phyloP scores from a whole-genome alignment of 1,139 yeast genomes.

The Schizosaccharomyces versatilis region DNA sequence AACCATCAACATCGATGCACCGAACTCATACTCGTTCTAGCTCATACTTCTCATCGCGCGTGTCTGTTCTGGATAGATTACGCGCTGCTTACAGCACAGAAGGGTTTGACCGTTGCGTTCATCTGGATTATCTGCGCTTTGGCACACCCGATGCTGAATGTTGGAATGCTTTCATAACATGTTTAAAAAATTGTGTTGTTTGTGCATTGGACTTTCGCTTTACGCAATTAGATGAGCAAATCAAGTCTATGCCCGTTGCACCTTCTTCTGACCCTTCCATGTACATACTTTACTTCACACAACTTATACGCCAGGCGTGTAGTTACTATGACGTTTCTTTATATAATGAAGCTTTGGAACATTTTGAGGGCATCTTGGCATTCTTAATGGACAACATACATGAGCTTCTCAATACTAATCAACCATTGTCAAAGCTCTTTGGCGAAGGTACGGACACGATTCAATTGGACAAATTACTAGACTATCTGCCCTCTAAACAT shows the following conservation, averaged over 20 bases:
- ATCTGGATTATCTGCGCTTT: neutral
- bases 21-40: neutral
- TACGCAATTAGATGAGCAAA: neutral
- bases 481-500: neutral
- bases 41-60: neutral
- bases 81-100: neutral
- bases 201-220: neutral
- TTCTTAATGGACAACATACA: neutral
- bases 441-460: neutral
- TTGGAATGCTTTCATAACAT: neutral
- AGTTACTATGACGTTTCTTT: neutral
- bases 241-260: neutral
- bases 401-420: neutral
- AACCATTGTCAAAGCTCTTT: neutral
- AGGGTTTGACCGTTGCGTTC: neutral
- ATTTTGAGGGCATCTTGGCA: neutral
- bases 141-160: slow-evolving; percentile 1
- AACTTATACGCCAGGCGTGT: neutral
- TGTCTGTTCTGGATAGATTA: neutral
- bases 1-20: neutral
- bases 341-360: neutral
- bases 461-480: neutral
- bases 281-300: neutral
- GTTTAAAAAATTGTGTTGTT: neutral
- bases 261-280: neutral